Evolutionary conservation across 1,284 basidiomycete genomes (phyloP).

Genomic region (Cutaneotrichosporon sp.): DNA sequence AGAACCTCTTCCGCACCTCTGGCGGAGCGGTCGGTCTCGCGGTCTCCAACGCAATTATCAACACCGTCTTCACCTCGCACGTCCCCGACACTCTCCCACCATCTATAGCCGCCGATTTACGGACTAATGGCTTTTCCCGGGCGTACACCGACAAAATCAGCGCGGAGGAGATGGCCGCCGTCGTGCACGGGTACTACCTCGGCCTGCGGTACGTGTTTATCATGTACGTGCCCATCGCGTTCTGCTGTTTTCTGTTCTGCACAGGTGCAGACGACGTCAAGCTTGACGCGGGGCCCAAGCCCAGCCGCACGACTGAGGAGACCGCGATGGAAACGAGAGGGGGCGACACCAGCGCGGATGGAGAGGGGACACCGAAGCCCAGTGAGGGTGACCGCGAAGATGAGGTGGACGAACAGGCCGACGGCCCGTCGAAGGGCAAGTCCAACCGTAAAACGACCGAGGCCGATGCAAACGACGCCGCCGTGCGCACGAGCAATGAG

Average conservation of each 20-base stretch:
- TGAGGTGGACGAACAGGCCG: neutral
- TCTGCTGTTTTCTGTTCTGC: slow-evolving; percentile 4
- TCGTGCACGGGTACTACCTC: slow-evolving; percentile 10
- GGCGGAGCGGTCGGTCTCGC: slow-evolving; percentile 31
- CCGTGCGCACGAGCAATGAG: neutral
- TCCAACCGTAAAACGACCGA: too few species aligned
- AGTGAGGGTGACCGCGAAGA: neutral
- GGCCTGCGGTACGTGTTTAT: slow-evolving; percentile 26
- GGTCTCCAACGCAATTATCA: slow-evolving; percentile 23
- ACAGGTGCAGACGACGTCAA: neutral
- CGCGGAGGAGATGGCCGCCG: neutral
- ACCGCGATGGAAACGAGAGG: neutral
- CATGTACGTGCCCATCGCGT: slow-evolving; percentile 11
- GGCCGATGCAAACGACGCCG: neutral
- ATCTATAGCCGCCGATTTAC: neutral
- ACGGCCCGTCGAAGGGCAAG: neutral
- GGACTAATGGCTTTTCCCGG: neutral
- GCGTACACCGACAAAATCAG: neutral
- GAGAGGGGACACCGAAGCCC: neutral
- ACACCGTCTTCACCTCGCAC: slow-evolving; percentile 18
- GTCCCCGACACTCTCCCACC: slow-evolving; percentile 16
- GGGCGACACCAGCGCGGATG: neutral
- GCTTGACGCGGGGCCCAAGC: neutral
- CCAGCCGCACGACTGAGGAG: neutral
- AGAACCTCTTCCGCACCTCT: slow-evolving; percentile 10